Evolutionary conservation across 2,329 filamentous ascomycete species (phyloP).

Genomic region (Coniochaeta prunicola): DNA sequence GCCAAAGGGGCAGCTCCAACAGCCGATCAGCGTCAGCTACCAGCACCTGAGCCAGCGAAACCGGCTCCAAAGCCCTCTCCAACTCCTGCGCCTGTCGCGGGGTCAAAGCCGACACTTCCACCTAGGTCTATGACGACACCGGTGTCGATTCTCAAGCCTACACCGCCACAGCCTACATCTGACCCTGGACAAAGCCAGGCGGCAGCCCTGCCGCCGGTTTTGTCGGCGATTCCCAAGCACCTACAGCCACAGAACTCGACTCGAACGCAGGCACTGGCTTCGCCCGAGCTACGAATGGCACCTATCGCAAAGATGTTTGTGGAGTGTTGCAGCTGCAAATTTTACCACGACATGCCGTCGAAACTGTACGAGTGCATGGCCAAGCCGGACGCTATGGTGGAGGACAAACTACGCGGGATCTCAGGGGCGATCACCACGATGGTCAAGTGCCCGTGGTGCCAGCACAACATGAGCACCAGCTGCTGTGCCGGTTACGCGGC

Average conservation of each 20-base stretch:
- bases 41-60: background rate
- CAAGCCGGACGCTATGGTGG: constrained; percentile 46
- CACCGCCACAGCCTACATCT: constrained; percentile 5
- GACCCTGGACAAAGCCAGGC: background rate
- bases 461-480: constrained; percentile 59
- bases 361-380: constrained; percentile 59
- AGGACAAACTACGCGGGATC: constrained; percentile 43
- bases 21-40: background rate
- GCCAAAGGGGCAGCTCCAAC: background rate
- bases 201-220: constrained; percentile 6
- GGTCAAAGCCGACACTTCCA: background rate
- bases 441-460: constrained; percentile 65
- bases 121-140: constrained; percentile 5
- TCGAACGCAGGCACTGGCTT: constrained; percentile 1
- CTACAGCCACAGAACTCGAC: constrained; percentile 13
- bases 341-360: constrained; percentile 59
- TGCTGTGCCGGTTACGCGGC: constrained; percentile 66
- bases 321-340: constrained; percentile 57
- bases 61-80: background rate
- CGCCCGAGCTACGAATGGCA: constrained; percentile 11
- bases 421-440: constrained; percentile 51
- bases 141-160: constrained; percentile 18
- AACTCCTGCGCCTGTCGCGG: background rate
- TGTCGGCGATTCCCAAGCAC: constrained; percentile 18
- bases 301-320: constrained; percentile 57